Percentiles rank a stretch among this genome's conserved stretches.
Conservation (phyloP, 306 rosid species). For the Hippophae gyantsensis region DNA sequence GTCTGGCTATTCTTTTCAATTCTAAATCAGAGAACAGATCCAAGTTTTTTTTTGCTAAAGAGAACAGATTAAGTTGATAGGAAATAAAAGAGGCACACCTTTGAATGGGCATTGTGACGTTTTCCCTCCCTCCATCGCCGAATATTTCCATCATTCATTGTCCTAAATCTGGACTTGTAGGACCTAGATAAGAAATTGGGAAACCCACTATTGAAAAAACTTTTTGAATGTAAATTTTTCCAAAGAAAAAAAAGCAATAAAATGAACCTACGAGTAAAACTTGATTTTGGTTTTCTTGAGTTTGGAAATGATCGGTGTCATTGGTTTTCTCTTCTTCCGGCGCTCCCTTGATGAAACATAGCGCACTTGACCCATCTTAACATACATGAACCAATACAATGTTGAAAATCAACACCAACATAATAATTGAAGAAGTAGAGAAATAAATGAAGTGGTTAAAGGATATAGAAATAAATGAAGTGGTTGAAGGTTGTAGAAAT, state of each 20-base stretch:
- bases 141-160: slow-evolving; percentile 70
- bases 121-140: slow-evolving; percentile 91
- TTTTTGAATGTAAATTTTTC: not conserved
- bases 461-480: no score
- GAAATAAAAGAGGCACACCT: slow-evolving; percentile 37
- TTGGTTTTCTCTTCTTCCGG: slow-evolving; percentile 63
- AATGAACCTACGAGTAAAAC: slow-evolving; percentile 57
- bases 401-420: no score
- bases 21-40: not conserved
- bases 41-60: not conserved
- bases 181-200: slow-evolving; percentile 44
- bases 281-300: slow-evolving; percentile 75
- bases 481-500: no score
- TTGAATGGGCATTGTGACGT: slow-evolving; percentile 88
- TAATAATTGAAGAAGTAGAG: no score
- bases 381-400: slow-evolving; percentile 10
- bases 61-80: not conserved
- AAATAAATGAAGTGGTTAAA: no score
- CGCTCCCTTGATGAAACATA: slow-evolving; percentile 77
- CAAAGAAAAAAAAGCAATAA: slow-evolving; percentile 1
- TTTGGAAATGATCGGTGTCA: slow-evolving; percentile 78
- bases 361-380: slow-evolving; percentile 66
- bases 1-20: not conserved
- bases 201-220: slow-evolving; percentile 7
- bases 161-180: slow-evolving; percentile 66